Evolutionary conservation across 805 yeast species (phyloP).

Genomic region (Barnettozyma californica): DNA sequence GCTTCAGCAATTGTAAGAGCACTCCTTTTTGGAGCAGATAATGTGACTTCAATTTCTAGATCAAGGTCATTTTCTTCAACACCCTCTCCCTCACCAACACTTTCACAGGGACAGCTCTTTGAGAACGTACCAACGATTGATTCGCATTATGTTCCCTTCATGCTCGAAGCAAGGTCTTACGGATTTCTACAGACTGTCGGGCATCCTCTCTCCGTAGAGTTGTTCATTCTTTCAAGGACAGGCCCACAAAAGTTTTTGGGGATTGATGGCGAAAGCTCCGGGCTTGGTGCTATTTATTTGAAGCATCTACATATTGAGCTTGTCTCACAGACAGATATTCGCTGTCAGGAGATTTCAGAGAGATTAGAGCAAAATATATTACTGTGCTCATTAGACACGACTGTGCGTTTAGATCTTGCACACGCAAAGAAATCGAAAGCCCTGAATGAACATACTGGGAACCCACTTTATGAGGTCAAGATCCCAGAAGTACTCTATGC

Average conservation of each 20-base stretch:
- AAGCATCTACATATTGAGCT: conserved; percentile 31
- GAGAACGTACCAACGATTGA: conserved; percentile 7
- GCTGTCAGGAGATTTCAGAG: conserved; percentile 14
- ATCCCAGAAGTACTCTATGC: conserved; percentile 24
- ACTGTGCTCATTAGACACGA: background rate
- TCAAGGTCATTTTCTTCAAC: background rate
- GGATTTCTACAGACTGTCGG: conserved; percentile 11
- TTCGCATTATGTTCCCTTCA: conserved; percentile 9
- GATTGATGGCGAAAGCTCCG: conserved; percentile 40
- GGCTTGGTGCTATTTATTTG: conserved; percentile 42
- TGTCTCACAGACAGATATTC: conserved; percentile 15
- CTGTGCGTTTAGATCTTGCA: conserved; percentile 8
- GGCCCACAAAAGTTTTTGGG: conserved; percentile 22
- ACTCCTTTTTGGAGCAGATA: conserved; percentile 1
- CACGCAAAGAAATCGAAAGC: conserved; percentile 6
- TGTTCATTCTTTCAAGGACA: conserved; percentile 19
- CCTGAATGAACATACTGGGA: conserved; percentile 26
- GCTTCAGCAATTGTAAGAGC: background rate
- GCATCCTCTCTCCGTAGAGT: conserved; percentile 18
- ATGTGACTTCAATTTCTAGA: background rate
- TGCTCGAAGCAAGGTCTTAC: conserved; percentile 13
- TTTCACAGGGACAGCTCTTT: background rate
- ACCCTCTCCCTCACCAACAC: conserved; percentile 2
- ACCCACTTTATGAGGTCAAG: conserved; percentile 34
- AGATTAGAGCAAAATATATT: background rate